Base-by-base conservation (phyloP, 2,329 filamentous ascomycete species). In the Lithohypha guttulata region DNA sequence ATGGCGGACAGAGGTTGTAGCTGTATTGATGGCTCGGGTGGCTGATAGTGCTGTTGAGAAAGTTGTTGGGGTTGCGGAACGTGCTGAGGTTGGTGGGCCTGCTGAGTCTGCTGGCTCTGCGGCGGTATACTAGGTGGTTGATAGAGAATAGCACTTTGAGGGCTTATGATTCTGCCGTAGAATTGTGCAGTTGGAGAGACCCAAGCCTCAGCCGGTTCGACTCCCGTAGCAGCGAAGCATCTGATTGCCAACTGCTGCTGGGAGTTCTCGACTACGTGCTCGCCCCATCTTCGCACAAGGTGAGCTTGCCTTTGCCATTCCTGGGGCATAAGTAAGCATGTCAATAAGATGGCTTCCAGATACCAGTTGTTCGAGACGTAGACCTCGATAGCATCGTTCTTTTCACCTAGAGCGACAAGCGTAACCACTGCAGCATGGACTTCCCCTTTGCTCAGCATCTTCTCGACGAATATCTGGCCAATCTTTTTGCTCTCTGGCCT, bases 351-450 rank as follows among this genome's bases (percentile, higher is more conserved):
- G 2, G 91, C 89, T 62, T 98, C 91, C 80, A 98, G 83, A 57
- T 81, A 93, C 53, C 80, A 79, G 58, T 81, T 85, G 48, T 91
- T 85, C 8, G 87, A 94, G 21, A 94, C 77, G 53, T 98, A 98
- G 20, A 95, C 81, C 59, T 98, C 91, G 43, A 98, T 87, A 1
- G 91, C 91, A 57, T 98, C 89, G 48, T 93, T 89, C 51, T 84
- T 71, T 55, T 96, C 89, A 2, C 87, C 87, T 60, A 98, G 77
- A 10, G 87, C 86, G 22, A 98, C 77, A 59, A 98, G 77, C 46
- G 96, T 89, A 0, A 89, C 89, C 13, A 86, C 87, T 4, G 91
- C 86, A 1, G 85, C 85, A 55, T 98, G 87, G 2, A 95, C 69
- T 52, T 98, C 91, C 19, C 85, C 86, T 47, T 80, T 84, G 58